These are phyloP conservation scores for Trametes hirsuta DNA, from an alignment of 1,284 basidiomycete genomes.

Conservation along the genomic window DNA sequence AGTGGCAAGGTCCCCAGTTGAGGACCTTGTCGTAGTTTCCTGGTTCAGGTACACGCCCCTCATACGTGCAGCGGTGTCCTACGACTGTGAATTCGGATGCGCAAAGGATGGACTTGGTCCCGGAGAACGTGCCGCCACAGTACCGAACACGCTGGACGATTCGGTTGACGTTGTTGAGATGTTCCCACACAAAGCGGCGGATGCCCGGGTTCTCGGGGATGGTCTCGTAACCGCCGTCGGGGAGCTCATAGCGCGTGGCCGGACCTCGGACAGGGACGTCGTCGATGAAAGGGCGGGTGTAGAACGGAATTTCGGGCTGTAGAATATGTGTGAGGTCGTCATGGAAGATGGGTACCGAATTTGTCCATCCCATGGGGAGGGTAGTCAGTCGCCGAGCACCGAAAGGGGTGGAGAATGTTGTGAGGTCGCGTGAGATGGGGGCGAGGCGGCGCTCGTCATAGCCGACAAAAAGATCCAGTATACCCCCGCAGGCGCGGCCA, in stretches of 20 bases:
- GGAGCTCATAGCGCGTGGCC: slow-evolving; percentile 23
- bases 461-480: slow-evolving; percentile 33
- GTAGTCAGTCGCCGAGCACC: slow-evolving; percentile 30
- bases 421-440: slow-evolving; percentile 33
- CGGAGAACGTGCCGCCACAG: slow-evolving; percentile 31
- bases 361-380: slow-evolving; percentile 45
- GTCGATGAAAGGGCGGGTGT: slow-evolving; percentile 38
- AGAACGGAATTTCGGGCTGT: slow-evolving; percentile 39
- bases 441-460: slow-evolving; percentile 29
- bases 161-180: slow-evolving; percentile 33
- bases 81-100: slow-evolving; percentile 28
- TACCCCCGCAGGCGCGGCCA: slow-evolving; percentile 24
- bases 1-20: slow-evolving; percentile 28
- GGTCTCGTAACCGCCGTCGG: slow-evolving; percentile 27
- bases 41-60: slow-evolving; percentile 29
- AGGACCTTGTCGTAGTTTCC: slow-evolving; percentile 26
- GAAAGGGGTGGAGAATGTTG: slow-evolving; percentile 22
- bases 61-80: slow-evolving; percentile 32
- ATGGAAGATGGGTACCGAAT: slow-evolving; percentile 42
- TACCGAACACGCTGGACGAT: slow-evolving; percentile 36
- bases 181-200: slow-evolving; percentile 38
- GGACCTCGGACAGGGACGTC: slow-evolving; percentile 34
- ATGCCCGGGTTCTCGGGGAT: slow-evolving; percentile 38
- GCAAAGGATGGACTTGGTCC: slow-evolving; percentile 20
- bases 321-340: slow-evolving; percentile 40